phyloP scores from a whole-genome alignment of 768 basidiomycete genomes.

The Kwoniella mangroviensis region DNA sequence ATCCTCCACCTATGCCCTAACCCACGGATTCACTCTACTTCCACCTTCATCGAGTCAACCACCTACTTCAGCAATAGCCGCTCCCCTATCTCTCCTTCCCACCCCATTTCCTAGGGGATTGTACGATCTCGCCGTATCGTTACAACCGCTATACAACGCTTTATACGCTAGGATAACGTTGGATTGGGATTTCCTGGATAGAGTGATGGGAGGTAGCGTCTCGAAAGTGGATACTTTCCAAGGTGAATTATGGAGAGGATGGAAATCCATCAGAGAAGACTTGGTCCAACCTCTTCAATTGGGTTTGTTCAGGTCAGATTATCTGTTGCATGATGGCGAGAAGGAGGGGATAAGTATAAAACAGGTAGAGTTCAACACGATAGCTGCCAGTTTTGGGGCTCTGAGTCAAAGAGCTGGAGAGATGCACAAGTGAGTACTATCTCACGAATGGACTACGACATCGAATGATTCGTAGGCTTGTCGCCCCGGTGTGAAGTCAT shows the following conservation, averaged over 20 bases:
- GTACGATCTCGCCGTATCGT: conserved; percentile 67
- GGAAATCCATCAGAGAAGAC: conserved; percentile 74
- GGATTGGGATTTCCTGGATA: conserved; percentile 78
- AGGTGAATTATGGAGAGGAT: conserved; percentile 81
- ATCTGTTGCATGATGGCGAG: conserved; percentile 70
- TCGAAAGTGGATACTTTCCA: conserved; percentile 85
- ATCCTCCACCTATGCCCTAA: conserved; percentile 81
- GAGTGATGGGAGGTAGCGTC: conserved; percentile 82
- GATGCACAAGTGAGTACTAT: conserved; percentile 70
- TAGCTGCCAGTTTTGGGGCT: conserved; percentile 85
- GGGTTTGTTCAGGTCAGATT: conserved; percentile 93
- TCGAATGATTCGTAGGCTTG: too few species aligned
- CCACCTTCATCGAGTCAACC: conserved; percentile 48
- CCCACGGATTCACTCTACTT: conserved; percentile 71
- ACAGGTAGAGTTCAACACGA: conserved; percentile 98
- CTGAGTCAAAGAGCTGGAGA: conserved; percentile 62
- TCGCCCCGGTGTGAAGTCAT: too few species aligned
- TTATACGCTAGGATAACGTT: conserved; percentile 83
- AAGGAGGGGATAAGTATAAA: conserved; percentile 63
- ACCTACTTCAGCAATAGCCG: conserved; percentile 77
- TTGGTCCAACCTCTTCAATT: conserved; percentile 73
- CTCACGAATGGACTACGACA: background rate
- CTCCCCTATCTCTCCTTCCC: conserved; percentile 85
- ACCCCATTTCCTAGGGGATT: conserved; percentile 77
- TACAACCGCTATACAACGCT: conserved; percentile 80